Evolutionary conservation across 1,284 basidiomycete genomes (phyloP), one percentile per base, ranked within the genome.

Genomic region (Garcileccinum viscosum): DNA sequence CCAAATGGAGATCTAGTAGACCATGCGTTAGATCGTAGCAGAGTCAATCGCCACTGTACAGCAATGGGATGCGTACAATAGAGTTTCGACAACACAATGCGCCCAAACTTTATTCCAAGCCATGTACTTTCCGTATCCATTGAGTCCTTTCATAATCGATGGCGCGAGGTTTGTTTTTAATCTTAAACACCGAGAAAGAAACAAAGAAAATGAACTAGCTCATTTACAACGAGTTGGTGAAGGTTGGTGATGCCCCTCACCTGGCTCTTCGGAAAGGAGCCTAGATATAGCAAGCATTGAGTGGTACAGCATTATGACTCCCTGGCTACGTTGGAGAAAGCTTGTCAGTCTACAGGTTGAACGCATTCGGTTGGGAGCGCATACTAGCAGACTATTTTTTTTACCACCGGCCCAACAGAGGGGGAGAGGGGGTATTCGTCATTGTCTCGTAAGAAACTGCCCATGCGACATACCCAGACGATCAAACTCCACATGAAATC

Each of bases 401-500:
- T 56, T 56, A 56, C 44, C 60, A 66, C 61, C 58, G 14, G 40
- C 42, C 62, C 61, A 64, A 19, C 35, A 59, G n/a, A 38, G 5
- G 6, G 24, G 5, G 30, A 3, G n/a, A 60, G 24, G 5, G 30
- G 2, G n/a, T 58, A 44, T 50, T 38, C 40, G 62, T 60, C 56
- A 62, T 64, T 58, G 38, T 75, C 64, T 59, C 44, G 58, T 66
- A 62, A 68, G 65, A 70, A 50, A 59, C 59, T 44, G 17, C 44
- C 22, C 68, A 27, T 65, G 58, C 24, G 32, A 74, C 69, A 73
- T 75, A 73, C 68, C 70, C 71, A 63, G 58, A 63, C 47, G 40
- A 24, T 56, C 62, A 71, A 59, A 61, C 33, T 6, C 50, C 64
- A 69, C 69, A 50, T 42, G 56, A 27, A 35, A 58, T 58, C 24